These are phyloP conservation scores for Ustilago xerochloae DNA, from an alignment of 1,284 basidiomycete species.

Conservation along the genomic window DNA sequence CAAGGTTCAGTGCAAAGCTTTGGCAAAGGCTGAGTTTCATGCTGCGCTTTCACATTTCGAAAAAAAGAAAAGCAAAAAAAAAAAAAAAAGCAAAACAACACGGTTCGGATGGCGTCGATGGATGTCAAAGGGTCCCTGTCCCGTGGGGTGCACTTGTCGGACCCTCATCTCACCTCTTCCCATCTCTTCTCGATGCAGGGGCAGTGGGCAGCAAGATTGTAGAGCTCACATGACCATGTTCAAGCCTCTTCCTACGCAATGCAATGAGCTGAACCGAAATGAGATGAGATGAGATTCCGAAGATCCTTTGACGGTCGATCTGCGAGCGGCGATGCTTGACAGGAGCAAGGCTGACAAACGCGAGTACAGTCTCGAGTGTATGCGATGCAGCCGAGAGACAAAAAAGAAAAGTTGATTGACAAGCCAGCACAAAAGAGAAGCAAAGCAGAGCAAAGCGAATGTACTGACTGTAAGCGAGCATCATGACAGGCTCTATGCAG, in stretches of 20 bases:
- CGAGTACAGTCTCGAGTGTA: no score
- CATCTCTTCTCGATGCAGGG: neutral
- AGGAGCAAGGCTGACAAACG: neutral
- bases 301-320: neutral
- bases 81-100: neutral
- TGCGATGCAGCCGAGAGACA: no score
- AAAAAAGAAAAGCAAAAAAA: constrained; percentile 1
- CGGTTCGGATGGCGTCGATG: constrained; percentile 4
- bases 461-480: constrained; percentile 35
- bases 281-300: neutral
- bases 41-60: neutral
- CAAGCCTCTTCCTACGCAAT: no score
- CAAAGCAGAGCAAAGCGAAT: neutral
- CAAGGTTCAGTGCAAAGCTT: no score
- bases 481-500: constrained; percentile 7
- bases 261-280: neutral
- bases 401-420: constrained; percentile 5
- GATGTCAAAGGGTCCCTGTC: constrained; percentile 2
- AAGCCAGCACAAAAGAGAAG: neutral
- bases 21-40: neutral
- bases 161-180: neutral
- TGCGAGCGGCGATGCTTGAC: neutral
- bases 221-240: constrained; percentile 9
- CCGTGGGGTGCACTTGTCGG: neutral
- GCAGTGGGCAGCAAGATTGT: neutral